Evolutionary conservation across 345 rosid species (phyloP), one percentile per base, ranked within the genome.

Genomic region (Hevea brasiliensis): DNA sequence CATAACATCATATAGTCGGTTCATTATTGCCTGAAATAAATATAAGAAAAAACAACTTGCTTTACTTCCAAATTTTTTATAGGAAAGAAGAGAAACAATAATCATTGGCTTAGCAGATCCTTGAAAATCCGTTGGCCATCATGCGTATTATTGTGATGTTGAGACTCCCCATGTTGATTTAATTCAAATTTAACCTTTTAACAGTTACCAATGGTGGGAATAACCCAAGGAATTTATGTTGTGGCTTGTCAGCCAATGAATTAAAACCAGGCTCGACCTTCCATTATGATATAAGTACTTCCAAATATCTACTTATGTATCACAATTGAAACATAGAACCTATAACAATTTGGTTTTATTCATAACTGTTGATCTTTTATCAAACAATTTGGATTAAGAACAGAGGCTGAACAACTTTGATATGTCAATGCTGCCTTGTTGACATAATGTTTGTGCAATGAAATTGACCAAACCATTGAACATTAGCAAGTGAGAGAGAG

Each of bases 1-100:
- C 98, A 92, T 92, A 67, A 95, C 82, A 81, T 95, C 91, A 57
- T 92, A 95, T 42, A 95, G 64, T 72, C 88, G 96, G 73, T 80
- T 81, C 98, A 92, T 92, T 77, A 90, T 84, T 26, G 94, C 90
- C 97, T 92, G 92, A 60, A 68, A 80, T 79, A 51, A 29, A 63
- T 21, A 17, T 7, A 73, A 72, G 41, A 79, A 47, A 45, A 42
- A 61, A 17, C 24, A 50, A 40, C 32, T 48, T 44, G 27, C 41
- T 10, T 61, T 23, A 44, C 23, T 54, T 67, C 8, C 26, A 24
- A 57, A 21, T 48, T 56, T 40, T 53, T 29, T 29, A 35, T n/a
- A 29, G 37, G 23, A 63, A 27, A 41, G 35, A 18, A 59, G n/a
- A 56, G 41, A 26, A 48, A 66, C 47, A 59, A 50, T 50, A 68